A percentile compares a stretch with the other conserved stretches of the same genome.
Conservation (phyloP, 306 rosid species). For the Cucumis cinereus region DNA sequence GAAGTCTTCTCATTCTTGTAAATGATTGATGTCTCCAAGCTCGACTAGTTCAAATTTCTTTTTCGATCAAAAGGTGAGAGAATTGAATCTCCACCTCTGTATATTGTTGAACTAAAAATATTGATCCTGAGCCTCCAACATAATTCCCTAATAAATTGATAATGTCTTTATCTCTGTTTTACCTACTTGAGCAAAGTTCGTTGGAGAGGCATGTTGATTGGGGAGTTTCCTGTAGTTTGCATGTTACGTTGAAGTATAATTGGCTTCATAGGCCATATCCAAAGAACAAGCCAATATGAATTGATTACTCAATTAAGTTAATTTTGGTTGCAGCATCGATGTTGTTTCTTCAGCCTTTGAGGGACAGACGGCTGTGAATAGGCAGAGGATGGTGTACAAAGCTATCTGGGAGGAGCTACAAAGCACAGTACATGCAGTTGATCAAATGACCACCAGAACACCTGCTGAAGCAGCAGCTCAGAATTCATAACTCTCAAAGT, state of each 20-base stretch:
- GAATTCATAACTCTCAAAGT: constrained; percentile 13
- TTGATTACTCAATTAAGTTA: not conserved
- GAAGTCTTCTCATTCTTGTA: no score
- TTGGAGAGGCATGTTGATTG: not conserved
- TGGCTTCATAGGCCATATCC: not conserved
- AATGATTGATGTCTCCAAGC: no score
- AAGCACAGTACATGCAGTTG: constrained; percentile 84
- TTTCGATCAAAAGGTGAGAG: not conserved
- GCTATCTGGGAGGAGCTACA: constrained; percentile 99
- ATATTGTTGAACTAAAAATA: not conserved
- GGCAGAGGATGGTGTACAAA: constrained; percentile 96
- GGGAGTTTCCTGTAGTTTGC: not conserved
- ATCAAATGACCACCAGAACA: constrained; percentile 81
- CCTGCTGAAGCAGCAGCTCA: constrained; percentile 53
- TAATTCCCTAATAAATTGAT: not conserved
- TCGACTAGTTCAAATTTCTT: no score
- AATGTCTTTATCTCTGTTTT: not conserved
- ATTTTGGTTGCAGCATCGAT: constrained; percentile 43
- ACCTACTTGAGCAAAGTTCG: not conserved
- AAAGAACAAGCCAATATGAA: not conserved
- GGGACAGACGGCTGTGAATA: constrained; percentile 80
- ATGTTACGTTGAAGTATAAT: not conserved
- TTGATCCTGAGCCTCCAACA: not conserved
- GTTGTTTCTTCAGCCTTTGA: constrained; percentile 69
- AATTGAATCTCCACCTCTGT: not conserved